phyloP scores from a whole-genome alignment of 352 stramenopile species.

The Phytophthora parvispora region DNA sequence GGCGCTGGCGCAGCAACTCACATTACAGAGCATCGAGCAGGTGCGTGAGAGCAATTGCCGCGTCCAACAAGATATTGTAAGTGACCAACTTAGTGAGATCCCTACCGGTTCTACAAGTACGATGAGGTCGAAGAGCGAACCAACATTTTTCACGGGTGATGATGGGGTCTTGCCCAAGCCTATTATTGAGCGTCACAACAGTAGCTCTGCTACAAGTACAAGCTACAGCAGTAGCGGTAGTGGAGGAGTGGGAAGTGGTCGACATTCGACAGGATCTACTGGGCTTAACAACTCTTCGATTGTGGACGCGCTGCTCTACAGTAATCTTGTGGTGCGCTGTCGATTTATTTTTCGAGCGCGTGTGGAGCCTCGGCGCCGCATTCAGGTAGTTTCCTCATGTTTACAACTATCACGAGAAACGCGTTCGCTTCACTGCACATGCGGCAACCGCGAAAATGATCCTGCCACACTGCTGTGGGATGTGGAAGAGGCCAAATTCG shows the following conservation, averaged over 20 bases:
- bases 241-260: slow-evolving; percentile 13
- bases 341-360: slow-evolving; percentile 86
- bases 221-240: slow-evolving; percentile 16
- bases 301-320: slow-evolving; percentile 83
- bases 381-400: slow-evolving; percentile 74
- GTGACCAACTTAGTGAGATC: slow-evolving; percentile 27
- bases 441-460: slow-evolving; percentile 81
- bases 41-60: slow-evolving; percentile 63
- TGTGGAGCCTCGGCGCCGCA: slow-evolving; percentile 75
- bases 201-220: slow-evolving; percentile 22
- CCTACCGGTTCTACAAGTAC: slow-evolving; percentile 9
- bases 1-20: slow-evolving; percentile 77
- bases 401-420: slow-evolving; percentile 80
- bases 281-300: slow-evolving; percentile 69
- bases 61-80: slow-evolving; percentile 48
- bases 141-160: slow-evolving; percentile 20
- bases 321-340: slow-evolving; percentile 81
- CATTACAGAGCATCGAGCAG: slow-evolving; percentile 77
- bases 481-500: slow-evolving; percentile 81
- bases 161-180: slow-evolving; percentile 19
- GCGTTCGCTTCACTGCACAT: slow-evolving; percentile 75
- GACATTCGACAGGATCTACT: slow-evolving; percentile 11
- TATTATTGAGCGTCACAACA: slow-evolving; percentile 31
- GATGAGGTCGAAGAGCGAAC: slow-evolving; percentile 37
- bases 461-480: slow-evolving; percentile 71